Base-by-base conservation (phyloP, 805 yeast genomes). In the Blastobotrys americana region DNA sequence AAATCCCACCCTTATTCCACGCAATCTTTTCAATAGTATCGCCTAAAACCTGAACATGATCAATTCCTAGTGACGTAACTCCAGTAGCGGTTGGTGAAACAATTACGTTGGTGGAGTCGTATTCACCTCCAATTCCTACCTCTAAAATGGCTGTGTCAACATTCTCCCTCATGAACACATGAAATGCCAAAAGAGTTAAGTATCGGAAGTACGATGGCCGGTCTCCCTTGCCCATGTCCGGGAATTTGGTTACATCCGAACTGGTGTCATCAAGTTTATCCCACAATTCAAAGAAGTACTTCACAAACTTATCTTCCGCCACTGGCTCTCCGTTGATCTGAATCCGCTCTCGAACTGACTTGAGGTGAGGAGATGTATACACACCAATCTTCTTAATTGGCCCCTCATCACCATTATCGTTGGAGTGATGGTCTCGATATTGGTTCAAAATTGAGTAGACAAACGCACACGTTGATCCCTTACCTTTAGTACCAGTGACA, bases 121-220 rank as follows among this genome's bases (percentile, higher is more conserved):
- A 87, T 59, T 85, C 94, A 4, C 99, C 99, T 22, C 99, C 99
- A 39, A 93, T 95, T 18, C 99, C 99, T 23, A 94, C 99, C 63
- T 93, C 99, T 59, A 85, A 88, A 33, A 93, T 82, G 9, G 97
- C 97, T 28, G 96, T 77, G 58, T 88, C 84, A n/a, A 93, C 89
- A 1, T 84, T 83, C 64, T 93, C 98, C 44, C 77, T 73, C 66
- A 86, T 61, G 55, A 94, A 94, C 0, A 87, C 83, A 61, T 94
- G 96, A 69, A 88, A 93, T 2, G 97, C 86, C 48, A 93, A 64
- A 15, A 94, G 66, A 0, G 99, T 93, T 60, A 93, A 68, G 63
- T 77, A 94, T 59, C 95, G 81, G 74, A 93, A 93, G 63, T 93
- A 93, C 60, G 87, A 90, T 10, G 98, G 98, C 60, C 84, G 88